phyloP scores from a whole-genome alignment of 1,284 basidiomycete genomes.

The Melampsora larici-populina region DNA sequence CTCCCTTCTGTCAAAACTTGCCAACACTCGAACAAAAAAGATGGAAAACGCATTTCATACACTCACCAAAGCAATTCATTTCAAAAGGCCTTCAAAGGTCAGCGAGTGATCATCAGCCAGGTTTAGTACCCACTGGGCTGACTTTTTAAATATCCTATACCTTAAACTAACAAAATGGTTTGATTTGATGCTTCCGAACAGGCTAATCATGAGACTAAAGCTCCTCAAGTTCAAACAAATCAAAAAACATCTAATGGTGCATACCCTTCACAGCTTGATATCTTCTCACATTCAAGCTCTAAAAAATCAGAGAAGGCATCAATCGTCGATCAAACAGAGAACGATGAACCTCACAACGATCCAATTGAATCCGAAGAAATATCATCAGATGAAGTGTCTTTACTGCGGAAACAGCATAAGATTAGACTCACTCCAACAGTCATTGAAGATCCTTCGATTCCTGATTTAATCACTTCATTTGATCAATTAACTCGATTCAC shows the following conservation, averaged over 20 bases:
- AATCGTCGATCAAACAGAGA: not conserved
- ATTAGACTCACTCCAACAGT: not conserved
- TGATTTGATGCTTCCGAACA: not conserved
- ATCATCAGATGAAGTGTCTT: not conserved
- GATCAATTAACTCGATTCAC: not conserved
- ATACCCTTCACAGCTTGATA: not conserved
- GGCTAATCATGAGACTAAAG: not conserved
- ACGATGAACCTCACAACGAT: not conserved
- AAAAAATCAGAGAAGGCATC: not conserved
- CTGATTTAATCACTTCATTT: not conserved
- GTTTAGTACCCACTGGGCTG: not conserved
- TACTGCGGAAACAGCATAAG: slow-evolving; percentile 1
- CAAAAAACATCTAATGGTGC: not conserved
- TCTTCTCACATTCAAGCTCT: not conserved
- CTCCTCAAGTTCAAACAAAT: not conserved
- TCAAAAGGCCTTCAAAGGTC: not conserved
- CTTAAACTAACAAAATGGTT: not conserved
- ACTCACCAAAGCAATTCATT: slow-evolving; percentile 3
- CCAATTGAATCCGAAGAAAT: not conserved
- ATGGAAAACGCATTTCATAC: slow-evolving; percentile 5
- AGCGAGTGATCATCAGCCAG: not conserved
- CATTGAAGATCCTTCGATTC: not conserved
- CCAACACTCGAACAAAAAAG: not conserved
- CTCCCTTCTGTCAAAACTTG: too few species aligned
- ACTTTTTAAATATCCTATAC: not conserved